These are phyloP conservation scores for Breynia disticha DNA, from an alignment of 441 rosid genomes.

Conservation along the genomic window DNA sequence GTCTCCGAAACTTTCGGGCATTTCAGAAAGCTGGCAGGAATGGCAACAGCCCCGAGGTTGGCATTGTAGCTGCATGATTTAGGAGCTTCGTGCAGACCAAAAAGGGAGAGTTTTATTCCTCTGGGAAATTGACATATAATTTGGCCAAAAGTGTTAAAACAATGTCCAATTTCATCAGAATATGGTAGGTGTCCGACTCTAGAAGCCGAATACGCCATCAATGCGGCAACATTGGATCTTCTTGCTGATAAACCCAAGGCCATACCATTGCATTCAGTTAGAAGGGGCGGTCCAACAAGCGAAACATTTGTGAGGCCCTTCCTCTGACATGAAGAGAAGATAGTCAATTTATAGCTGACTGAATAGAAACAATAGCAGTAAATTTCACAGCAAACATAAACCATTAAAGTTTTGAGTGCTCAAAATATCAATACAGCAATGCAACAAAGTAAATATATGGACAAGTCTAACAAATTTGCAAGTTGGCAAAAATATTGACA, in stretches of 20 bases:
- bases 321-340: constrained; percentile 25
- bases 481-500: too few relatives aligned
- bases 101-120: constrained; percentile 46
- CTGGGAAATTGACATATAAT: constrained; percentile 48
- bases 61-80: constrained; percentile 21
- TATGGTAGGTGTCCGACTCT: constrained; percentile 22
- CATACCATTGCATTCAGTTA: constrained; percentile 46
- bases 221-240: constrained; percentile 47
- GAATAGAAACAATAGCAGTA: background rate
- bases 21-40: constrained; percentile 41
- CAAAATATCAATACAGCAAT: too few relatives aligned
- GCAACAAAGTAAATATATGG: too few relatives aligned
- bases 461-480: too few relatives aligned
- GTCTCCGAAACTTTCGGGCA: constrained; percentile 15
- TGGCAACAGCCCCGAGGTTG: constrained; percentile 36
- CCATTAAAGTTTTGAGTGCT: too few relatives aligned
- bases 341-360: background rate
- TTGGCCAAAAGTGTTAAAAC: constrained; percentile 62
- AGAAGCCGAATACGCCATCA: constrained; percentile 56
- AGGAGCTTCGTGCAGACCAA: constrained; percentile 46
- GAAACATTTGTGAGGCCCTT: constrained; percentile 53
- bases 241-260: constrained; percentile 52
- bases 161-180: constrained; percentile 21
- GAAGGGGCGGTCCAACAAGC: constrained; percentile 55
- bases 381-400: background rate